Base-by-base conservation (phyloP, 495 filamentous ascomycete species). In the Acidiella bohemica region DNA sequence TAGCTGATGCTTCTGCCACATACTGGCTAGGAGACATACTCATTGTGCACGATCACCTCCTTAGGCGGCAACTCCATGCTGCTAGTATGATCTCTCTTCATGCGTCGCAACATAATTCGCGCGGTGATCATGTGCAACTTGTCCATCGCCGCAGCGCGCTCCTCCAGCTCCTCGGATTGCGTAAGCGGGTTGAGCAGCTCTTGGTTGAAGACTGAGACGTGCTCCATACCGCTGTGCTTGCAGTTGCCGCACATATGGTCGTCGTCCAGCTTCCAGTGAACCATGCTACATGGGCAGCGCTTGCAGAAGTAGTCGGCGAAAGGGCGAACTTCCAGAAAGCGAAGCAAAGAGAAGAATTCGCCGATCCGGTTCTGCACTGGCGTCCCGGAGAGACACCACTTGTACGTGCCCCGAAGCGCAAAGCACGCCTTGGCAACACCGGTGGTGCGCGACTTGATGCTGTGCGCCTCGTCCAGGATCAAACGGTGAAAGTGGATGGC, bases 331-430 rank as follows among this genome's bases (percentile, higher is more conserved):
- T 87, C 76, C 22, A 97, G 68, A 56, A 97, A 97, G 2, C 87
- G 79, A 23, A 97, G 65, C 3, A 96, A 68, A 3, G 90, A 94
- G 56, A 95, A 95, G 62, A 96, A 90, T 53, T 97, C 90, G 39
- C 88, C 90, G 50, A 96, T 95, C 23, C 90, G 80, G 55, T 95
- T 94, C 53, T 95, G 90, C 8, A 96, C 73, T 0, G 90, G 90
- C 3, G 90, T 97, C 4, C 90, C 90, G 33, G 81, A 88, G 21
- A 96, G 71, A 53, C 90, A 97, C 81, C 90, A 94, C 46, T 87
- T 93, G 56, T 88, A 87, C 12, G 71, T 73, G 39, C 78, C 80
- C 32, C 83, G 75, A 32, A 96, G 64, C 1, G 88, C 86, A 58
- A 93, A 93, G 59, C 87, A 93, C 16, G 86, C 85, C 53, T 81